Evolutionary conservation across 1,284 basidiomycete genomes (phyloP).

Genomic region (Trametes polyzona): DNA sequence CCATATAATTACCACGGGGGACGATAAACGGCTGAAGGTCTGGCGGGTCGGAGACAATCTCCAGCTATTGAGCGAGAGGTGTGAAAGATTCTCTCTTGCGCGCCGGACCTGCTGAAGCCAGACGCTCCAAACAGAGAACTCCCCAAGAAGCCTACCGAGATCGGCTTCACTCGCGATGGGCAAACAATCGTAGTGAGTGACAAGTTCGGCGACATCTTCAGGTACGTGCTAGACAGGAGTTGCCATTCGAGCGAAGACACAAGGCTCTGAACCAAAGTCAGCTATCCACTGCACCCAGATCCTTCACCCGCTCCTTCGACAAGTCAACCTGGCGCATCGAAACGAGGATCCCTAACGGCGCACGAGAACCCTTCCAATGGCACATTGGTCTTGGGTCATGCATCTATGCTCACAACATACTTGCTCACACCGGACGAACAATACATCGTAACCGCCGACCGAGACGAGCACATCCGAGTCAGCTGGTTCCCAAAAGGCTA

Average conservation of each 20-base stretch:
- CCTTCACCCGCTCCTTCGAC: slow-evolving; percentile 5
- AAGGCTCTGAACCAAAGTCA: slow-evolving; percentile 28
- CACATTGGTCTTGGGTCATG: slow-evolving; percentile 81
- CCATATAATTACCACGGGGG: slow-evolving; percentile 68
- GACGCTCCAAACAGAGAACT: slow-evolving; percentile 59
- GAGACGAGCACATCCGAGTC: slow-evolving; percentile 93
- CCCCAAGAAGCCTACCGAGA: slow-evolving; percentile 73
- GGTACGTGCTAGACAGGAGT: slow-evolving; percentile 42
- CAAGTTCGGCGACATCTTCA: slow-evolving; percentile 88
- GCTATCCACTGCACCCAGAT: slow-evolving; percentile 50
- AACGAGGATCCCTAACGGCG: slow-evolving; percentile 52
- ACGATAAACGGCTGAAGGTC: slow-evolving; percentile 81
- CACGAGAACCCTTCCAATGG: slow-evolving; percentile 78
- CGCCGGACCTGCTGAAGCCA: not conserved
- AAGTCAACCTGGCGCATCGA: slow-evolving; percentile 14
- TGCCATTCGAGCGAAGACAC: not conserved
- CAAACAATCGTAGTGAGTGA: slow-evolving; percentile 75
- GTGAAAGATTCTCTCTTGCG: slow-evolving; percentile 19
- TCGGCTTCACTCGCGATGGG: slow-evolving; percentile 60
- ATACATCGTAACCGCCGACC: slow-evolving; percentile 84
- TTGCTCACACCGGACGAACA: slow-evolving; percentile 68
- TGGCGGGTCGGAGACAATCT: slow-evolving; percentile 63
- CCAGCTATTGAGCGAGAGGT: slow-evolving; percentile 67
- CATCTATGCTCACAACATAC: slow-evolving; percentile 80
- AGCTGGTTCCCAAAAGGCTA: slow-evolving; percentile 87